These are phyloP conservation scores for Spathaspora girioi DNA, from an alignment of 805 yeast species.

Conservation along the genomic window DNA sequence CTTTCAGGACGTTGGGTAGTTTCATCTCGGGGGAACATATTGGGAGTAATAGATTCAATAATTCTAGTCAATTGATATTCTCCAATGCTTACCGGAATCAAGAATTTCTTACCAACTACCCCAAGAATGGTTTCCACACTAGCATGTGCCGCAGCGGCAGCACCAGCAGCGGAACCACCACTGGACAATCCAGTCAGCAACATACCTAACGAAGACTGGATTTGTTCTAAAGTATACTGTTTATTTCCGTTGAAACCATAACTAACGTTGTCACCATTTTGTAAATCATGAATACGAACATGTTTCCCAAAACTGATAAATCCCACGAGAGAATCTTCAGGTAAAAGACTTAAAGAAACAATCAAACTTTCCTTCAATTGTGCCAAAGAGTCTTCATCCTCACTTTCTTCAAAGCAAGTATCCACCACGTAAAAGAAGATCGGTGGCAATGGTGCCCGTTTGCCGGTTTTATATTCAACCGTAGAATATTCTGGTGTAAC, in stretches of 20 bases:
- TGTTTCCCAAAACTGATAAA: conserved; percentile 58
- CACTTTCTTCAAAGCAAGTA: conserved; percentile 51
- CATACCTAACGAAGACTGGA: conserved; percentile 46
- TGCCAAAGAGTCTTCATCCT: conserved; percentile 36
- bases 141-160: not conserved
- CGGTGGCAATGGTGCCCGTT: conserved; percentile 39
- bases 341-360: conserved; percentile 45
- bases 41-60: conserved; percentile 46
- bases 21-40: conserved; percentile 44
- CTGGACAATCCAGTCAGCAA: conserved; percentile 21
- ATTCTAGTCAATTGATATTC: conserved; percentile 50
- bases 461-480: conserved; percentile 47
- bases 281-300: conserved; percentile 55
- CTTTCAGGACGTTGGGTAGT: conserved; percentile 47
- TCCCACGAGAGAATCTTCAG: conserved; percentile 54
- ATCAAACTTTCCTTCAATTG: conserved; percentile 50
- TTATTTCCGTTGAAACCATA: conserved; percentile 56
- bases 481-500: conserved; percentile 41
- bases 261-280: conserved; percentile 24
- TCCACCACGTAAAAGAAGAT: conserved; percentile 56
- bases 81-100: conserved; percentile 45
- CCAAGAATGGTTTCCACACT: conserved; percentile 7
- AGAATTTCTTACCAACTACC: conserved; percentile 27
- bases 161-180: no score
- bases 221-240: conserved; percentile 44